Percentiles rank a stretch among this genome's conserved stretches.
Conservation (phyloP, 1,284 basidiomycete species). For the Sporisorium iseilematis-ciliati region DNA sequence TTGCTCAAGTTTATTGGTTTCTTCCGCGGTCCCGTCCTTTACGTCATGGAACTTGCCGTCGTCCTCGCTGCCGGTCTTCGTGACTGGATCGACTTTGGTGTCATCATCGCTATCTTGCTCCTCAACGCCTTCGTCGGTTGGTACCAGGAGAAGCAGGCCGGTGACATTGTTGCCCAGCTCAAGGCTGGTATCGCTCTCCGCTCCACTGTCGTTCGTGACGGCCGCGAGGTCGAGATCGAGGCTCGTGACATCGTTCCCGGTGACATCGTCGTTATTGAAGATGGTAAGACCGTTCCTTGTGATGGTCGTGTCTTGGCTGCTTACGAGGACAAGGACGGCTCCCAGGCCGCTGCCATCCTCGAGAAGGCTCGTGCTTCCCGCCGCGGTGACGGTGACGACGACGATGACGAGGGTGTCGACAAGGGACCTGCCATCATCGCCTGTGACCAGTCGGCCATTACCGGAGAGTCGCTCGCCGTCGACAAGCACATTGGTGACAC, state of each 20-base stretch:
- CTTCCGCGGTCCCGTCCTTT: conserved; percentile 71
- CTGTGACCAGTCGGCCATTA: conserved; percentile 74
- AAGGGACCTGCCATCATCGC: conserved; percentile 74
- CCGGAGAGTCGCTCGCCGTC: conserved; percentile 74
- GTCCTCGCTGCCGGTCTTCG: conserved; percentile 70
- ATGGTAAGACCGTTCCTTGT: conserved; percentile 74
- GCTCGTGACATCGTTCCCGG: conserved; percentile 75
- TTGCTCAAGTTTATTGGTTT: conserved; percentile 72
- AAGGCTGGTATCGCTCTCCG: conserved; percentile 75
- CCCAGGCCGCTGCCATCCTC: conserved; percentile 65
- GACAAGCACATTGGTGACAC: conserved; percentile 75
- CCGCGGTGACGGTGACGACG: conserved; percentile 67
- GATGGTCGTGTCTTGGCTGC: conserved; percentile 73
- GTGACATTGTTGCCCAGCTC: conserved; percentile 74
- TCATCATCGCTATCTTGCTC: conserved; percentile 71
- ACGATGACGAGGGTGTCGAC: conserved; percentile 71
- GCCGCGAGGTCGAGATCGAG: conserved; percentile 73
- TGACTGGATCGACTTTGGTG: conserved; percentile 74
- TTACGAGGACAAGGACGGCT: conserved; percentile 71
- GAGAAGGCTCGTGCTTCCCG: conserved; percentile 66
- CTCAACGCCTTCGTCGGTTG: conserved; percentile 75
- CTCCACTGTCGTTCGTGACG: conserved; percentile 72
- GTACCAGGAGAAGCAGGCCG: conserved; percentile 75
- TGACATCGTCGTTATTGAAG: conserved; percentile 73
- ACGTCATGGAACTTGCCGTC: conserved; percentile 71